Percentiles rank a stretch among this genome's conserved stretches.
phyloP scores from a whole-genome alignment of 148 eudicot species.

The Fagopyrum homotropicum region DNA sequence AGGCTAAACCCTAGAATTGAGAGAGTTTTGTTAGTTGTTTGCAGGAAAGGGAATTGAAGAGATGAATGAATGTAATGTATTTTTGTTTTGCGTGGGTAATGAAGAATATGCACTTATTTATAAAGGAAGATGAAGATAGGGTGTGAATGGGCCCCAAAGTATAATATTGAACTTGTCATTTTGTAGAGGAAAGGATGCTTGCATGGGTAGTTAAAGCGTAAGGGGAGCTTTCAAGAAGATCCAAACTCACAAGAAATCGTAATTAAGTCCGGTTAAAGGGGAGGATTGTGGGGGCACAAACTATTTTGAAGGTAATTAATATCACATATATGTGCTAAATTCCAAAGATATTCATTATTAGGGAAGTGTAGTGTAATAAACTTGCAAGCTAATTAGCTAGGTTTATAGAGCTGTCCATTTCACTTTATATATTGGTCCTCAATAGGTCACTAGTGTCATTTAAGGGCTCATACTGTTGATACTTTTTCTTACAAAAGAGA shows the following conservation, averaged over 20 bases:
- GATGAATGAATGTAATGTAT: too few relatives aligned
- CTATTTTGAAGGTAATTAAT: conserved; percentile 27
- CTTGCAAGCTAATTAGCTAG: neutral
- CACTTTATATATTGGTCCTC: neutral
- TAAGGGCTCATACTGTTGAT: too few relatives aligned
- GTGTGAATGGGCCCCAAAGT: conserved; percentile 11
- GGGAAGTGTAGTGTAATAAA: conserved; percentile 2
- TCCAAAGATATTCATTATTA: conserved; percentile 21
- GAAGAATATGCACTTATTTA: conserved; percentile 2
- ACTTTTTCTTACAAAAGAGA: too few relatives aligned
- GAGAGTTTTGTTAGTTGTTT: conserved; percentile 1
- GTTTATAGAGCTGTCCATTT: neutral
- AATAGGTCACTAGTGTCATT: too few relatives aligned
- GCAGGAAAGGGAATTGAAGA: neutral
- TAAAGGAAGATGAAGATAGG: conserved; percentile 10
- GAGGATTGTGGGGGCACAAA: conserved; percentile 11
- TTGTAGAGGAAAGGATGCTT: conserved; percentile 35
- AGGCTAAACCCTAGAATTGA: conserved; percentile 7
- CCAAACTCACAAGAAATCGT: conserved; percentile 69
- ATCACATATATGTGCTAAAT: conserved; percentile 29
- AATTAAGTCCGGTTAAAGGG: conserved; percentile 15
- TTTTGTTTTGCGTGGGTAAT: neutral
- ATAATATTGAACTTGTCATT: conserved; percentile 16
- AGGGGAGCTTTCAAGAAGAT: conserved; percentile 45
- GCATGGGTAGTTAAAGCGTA: conserved; percentile 41